These are phyloP conservation scores for Besnoitia besnoiti DNA, from an alignment of 169 alveolate species.

Conservation along the genomic window DNA sequence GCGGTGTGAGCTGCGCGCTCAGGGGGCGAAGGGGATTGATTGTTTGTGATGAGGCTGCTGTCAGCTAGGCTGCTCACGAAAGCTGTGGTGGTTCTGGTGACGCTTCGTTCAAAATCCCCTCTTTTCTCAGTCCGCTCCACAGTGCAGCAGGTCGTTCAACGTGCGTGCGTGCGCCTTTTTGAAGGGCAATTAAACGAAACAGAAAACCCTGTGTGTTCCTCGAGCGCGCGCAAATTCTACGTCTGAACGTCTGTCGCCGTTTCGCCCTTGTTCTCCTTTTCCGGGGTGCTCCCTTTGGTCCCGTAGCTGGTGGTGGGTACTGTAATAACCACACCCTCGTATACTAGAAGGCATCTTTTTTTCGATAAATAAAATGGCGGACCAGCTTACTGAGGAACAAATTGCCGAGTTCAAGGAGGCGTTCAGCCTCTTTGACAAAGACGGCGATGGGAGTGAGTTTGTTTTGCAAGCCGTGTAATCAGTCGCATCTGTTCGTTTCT, in stretches of 20 bases:
- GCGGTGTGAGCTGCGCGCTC: not conserved
- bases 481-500: not conserved
- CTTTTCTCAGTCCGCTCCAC: not conserved
- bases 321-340: not conserved
- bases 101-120: not conserved
- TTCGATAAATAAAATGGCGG: slow-evolving; percentile 90
- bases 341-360: not conserved
- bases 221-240: not conserved
- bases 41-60: not conserved
- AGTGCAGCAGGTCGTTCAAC: not conserved
- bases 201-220: not conserved
- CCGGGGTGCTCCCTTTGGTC: not conserved
- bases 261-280: not conserved
- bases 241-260: not conserved
- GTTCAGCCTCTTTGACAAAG: slow-evolving; percentile 99
- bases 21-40: not conserved
- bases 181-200: not conserved
- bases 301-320: not conserved
- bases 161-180: not conserved
- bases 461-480: not conserved
- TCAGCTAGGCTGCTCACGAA: slow-evolving; percentile 11
- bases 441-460: slow-evolving; percentile 96
- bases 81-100: slow-evolving; percentile 7
- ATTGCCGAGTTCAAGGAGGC: slow-evolving; percentile 99
- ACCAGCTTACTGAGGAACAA: slow-evolving; percentile 98